Evolutionary conservation across 345 rosid species (phyloP), one percentile per base, ranked within the genome.

Genomic region (Sonneratia caseolaris): DNA sequence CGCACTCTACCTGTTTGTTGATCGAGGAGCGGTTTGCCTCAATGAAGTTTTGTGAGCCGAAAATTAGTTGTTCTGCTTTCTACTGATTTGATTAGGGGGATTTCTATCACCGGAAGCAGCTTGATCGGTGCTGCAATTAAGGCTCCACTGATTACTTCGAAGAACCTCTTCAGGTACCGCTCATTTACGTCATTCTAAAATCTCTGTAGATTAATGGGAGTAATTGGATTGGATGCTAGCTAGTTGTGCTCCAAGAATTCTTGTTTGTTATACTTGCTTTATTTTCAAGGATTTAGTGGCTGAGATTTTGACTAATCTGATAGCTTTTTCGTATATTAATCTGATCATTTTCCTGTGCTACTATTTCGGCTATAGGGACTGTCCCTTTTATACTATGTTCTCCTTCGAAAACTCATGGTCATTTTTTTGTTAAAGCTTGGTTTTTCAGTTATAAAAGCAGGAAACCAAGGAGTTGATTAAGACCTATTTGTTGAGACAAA

Each of bases 51-150:
- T 24, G 35, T 57, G 32, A 8, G 62, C 56, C 40, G 38, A 12
- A 4, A 42, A 19, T 48, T 62, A 32, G 19, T 1, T 49, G 18
- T 24, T 42, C 27, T 10, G 37, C 7, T 22, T 57, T 7, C 1
- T 61, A 5, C 45, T 74, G 53, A 21, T 16, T 37, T 32, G 24
- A 21, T 57, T 70, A 92, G 98, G 97, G 99, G 98, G 75, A 92
- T 92, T 87, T 92, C 90, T 74, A 92, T 92, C 18, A 95, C 97
- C 1, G 97, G 99, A 51, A 92, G 99, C 82, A 95, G 98, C 82
- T 89, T 95, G 86, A 95, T 92, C 59, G 99, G 98, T 71, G 99
- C 99, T 37, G 98, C 99, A 10, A 89, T 92, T 37, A 92, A 92
- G 82, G 99, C 97, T 77, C 99, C 98, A 19, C 96, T 97, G 53